Evolutionary conservation across 768 basidiomycete genomes (phyloP).

Genomic region (Termitomyces bulborhizus): DNA sequence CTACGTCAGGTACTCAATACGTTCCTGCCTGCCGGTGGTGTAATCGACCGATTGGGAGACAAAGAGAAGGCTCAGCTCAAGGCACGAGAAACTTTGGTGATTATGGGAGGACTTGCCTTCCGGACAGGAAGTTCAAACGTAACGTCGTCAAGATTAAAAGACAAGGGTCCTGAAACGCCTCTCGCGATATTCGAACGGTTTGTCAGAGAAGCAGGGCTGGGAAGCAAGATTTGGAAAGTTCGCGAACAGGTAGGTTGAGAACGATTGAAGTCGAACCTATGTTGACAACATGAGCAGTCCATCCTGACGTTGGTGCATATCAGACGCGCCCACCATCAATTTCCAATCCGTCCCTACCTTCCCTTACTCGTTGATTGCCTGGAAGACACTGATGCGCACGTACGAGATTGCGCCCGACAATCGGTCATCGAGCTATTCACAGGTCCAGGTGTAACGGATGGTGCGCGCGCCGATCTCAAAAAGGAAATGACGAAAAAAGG

Average conservation of each 20-base stretch:
- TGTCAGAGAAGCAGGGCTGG: constrained; percentile 65
- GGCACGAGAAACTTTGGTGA: constrained; percentile 71
- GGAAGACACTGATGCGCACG: constrained; percentile 87
- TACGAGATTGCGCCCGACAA: constrained; percentile 79
- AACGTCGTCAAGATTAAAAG: constrained; percentile 39
- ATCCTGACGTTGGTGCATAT: constrained; percentile 68
- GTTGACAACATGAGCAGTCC: constrained; percentile 28
- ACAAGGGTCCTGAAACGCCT: constrained; percentile 66
- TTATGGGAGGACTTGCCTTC: constrained; percentile 69
- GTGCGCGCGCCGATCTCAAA: constrained; percentile 89
- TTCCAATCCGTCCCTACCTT: constrained; percentile 80
- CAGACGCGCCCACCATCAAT: constrained; percentile 61
- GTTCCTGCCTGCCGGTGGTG: constrained; percentile 69
- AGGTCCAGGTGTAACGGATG: constrained; percentile 74
- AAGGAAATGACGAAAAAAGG: constrained; percentile 83
- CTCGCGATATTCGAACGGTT: constrained; percentile 64
- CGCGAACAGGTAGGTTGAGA: constrained; percentile 67
- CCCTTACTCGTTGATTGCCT: constrained; percentile 74
- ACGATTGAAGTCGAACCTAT: neutral
- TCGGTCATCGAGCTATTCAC: constrained; percentile 84
- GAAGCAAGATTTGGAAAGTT: constrained; percentile 81
- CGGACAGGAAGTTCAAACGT: constrained; percentile 41
- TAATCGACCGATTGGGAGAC: constrained; percentile 82
- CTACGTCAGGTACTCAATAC: constrained; percentile 65
- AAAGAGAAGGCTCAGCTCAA: constrained; percentile 67